These are phyloP conservation scores for Odontarrhena argentea DNA, from an alignment of 345 rosid species.

Conservation along the genomic window DNA sequence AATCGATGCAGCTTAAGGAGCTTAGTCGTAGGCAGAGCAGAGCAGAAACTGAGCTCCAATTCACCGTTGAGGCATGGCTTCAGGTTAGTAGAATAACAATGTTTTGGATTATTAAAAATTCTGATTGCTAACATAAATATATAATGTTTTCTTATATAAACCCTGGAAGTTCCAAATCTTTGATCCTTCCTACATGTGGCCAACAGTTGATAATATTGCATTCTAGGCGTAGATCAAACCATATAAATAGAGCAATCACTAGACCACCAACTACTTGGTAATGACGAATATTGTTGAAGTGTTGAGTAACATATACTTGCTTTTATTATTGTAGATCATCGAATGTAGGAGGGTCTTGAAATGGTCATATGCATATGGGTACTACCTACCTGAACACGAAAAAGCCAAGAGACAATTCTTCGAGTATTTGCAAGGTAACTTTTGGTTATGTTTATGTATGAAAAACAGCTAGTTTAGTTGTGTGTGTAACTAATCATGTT, in stretches of 20 bases:
- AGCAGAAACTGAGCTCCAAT: constrained; percentile 69
- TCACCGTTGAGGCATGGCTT: constrained; percentile 80
- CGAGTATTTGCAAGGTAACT: constrained; percentile 75
- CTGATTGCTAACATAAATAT: background rate
- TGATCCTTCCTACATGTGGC: too few species aligned
- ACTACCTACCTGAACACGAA: constrained; percentile 55
- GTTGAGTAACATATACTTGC: background rate
- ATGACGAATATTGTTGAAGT: too few species aligned
- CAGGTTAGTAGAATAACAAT: constrained; percentile 48
- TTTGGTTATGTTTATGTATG: background rate
- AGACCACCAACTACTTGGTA: too few species aligned
- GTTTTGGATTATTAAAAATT: background rate
- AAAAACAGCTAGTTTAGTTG: background rate
- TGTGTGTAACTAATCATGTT: background rate
- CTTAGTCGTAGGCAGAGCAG: constrained; percentile 58
- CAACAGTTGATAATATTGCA: too few species aligned
- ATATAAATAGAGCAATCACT: too few species aligned
- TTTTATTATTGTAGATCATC: constrained; percentile 44
- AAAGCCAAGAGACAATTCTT: constrained; percentile 54
- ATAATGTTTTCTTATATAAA: too few species aligned
- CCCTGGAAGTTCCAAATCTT: too few species aligned
- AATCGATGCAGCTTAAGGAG: constrained; percentile 45
- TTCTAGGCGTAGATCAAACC: too few species aligned
- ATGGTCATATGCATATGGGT: constrained; percentile 92
- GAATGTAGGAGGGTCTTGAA: constrained; percentile 87